These are phyloP conservation scores for Phialophora verrucosa DNA, from an alignment of 2,329 filamentous ascomycete genomes.

Conservation along the genomic window DNA sequence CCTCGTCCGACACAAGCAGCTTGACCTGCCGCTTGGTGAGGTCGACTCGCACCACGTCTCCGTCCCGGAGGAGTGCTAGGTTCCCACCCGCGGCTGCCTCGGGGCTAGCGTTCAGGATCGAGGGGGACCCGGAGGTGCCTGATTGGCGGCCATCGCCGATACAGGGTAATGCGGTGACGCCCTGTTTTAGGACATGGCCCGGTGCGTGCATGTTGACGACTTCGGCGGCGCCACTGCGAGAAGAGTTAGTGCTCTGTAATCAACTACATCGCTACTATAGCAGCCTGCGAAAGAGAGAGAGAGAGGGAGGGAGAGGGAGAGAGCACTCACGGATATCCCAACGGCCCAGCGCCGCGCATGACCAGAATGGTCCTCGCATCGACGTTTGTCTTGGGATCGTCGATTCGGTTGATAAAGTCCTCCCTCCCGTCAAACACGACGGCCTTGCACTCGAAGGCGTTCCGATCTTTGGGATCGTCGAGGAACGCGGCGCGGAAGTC, in stretches of 20 bases:
- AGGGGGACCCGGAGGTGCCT: constrained; percentile 61
- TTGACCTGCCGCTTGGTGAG: constrained; percentile 57
- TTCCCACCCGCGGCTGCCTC: constrained; percentile 63
- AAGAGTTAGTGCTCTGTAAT: background rate
- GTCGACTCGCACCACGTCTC: constrained; percentile 59
- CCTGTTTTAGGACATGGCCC: constrained; percentile 51
- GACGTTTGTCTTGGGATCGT: constrained; percentile 48
- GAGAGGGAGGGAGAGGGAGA: background rate
- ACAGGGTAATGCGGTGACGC: constrained; percentile 56
- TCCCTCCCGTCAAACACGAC: constrained; percentile 60
- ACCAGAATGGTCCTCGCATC: constrained; percentile 54
- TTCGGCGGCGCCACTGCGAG: constrained; percentile 52
- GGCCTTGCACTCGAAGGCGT: constrained; percentile 56
- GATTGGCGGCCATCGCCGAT: constrained; percentile 63
- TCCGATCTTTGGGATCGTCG: constrained; percentile 53
- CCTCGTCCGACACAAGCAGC: constrained; percentile 52
- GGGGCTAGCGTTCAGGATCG: constrained; percentile 62
- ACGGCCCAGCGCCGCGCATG: constrained; percentile 57
- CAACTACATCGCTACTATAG: background rate
- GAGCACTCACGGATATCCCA: constrained; percentile 51
- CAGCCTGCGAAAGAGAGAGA: too few relatives aligned
- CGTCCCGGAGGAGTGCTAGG: constrained; percentile 57
- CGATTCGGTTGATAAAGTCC: constrained; percentile 54
- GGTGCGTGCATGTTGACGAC: constrained; percentile 61
- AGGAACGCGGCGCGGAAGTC: constrained; percentile 55